Evolutionary conservation across 2,329 filamentous ascomycete genomes (phyloP), one percentile per base, ranked within the genome.

Genomic region (Aureobasidium pullulans): DNA sequence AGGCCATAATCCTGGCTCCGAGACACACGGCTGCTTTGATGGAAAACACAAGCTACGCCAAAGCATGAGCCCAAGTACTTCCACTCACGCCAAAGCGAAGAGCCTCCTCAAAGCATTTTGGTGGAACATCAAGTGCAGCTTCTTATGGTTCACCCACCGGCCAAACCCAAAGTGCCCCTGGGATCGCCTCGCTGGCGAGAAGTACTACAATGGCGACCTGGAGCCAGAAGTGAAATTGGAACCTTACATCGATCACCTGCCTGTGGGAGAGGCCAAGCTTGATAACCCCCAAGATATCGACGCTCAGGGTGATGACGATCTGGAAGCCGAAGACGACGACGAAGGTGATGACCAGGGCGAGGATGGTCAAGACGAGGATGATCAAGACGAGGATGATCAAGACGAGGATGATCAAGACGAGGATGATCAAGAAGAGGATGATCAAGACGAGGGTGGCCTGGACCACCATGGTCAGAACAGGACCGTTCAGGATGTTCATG

Each of bases 51-150:
- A 39, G 16, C 54, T 57, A 13, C 48, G 43, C 5, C 43, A 61
- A n/a, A 49, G 53, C 37, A 34, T 60, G 16, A 46, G 36, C 31
- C 54, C 53, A 3, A 48, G 29, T 28, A 29, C 36, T 13, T 31
- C 34, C 9, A 23, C 23, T 13, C n/a, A 29, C 16, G 61, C 31
- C 4, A 47, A 16, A 15, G 15, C 61, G 34, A 46, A 37, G 19
- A 61, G 48, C 34, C 43, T 43, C 7, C 11, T 40, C 10, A 57
- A 32, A n/a, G 34, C 52, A 4, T 6, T 48, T 9, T 59, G 44
- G 59, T 61, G 59, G 59, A 48, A 58, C 13, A 28, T 63, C n/a
- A 40, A 49, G 23, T 63, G 61, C 46, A 37, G 53, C 13, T 48
- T 57, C 13, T 42, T 60, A 34, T 29, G 40, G 19, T 28, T 15